A percentile compares a stretch with the other conserved stretches of the same genome.
These are phyloP conservation scores for Cyclaneusma minus DNA, from an alignment of 2,329 filamentous ascomycete genomes.

Conservation along the genomic window DNA sequence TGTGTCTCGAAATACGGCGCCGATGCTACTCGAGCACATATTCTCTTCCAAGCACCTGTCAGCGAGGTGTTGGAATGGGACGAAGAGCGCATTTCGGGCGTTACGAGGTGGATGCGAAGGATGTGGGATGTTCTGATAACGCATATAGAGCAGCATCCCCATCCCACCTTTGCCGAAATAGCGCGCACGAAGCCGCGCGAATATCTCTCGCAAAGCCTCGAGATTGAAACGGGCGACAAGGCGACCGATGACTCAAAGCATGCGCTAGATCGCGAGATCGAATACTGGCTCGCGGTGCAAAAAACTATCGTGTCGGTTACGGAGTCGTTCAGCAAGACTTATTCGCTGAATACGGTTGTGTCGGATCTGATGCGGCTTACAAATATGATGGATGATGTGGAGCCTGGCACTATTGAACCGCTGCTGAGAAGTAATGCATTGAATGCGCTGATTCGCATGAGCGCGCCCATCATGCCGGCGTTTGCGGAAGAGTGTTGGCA, in stretches of 20 bases:
- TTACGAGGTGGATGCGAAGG: conserved; percentile 65
- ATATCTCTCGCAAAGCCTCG: conserved; percentile 10
- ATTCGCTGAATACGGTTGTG: conserved; percentile 68
- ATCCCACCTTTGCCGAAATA: conserved; percentile 11
- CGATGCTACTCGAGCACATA: conserved; percentile 71
- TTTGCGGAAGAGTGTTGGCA: conserved; percentile 73
- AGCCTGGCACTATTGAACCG: conserved; percentile 5
- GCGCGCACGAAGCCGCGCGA: conserved; percentile 12
- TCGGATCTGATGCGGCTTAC: conserved; percentile 74
- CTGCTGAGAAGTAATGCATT: conserved; percentile 32
- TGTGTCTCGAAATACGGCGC: conserved; percentile 65
- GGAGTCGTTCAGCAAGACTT: conserved; percentile 51
- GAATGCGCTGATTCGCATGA: conserved; percentile 48
- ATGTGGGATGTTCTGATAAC: conserved; percentile 41
- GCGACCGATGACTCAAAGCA: conserved; percentile 21
- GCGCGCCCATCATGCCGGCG: conserved; percentile 67
- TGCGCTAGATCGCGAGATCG: too few relatives aligned
- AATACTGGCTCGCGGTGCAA: conserved; percentile 55
- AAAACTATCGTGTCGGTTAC: conserved; percentile 51
- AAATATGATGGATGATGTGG: conserved; percentile 42
- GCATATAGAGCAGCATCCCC: too few relatives aligned
- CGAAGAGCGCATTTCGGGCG: conserved; percentile 63
- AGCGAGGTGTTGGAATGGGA: conserved; percentile 80
- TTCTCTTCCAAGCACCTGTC: conserved; percentile 78
- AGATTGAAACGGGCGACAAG: conserved; percentile 16